phyloP scores from a whole-genome alignment of 1,284 basidiomycete genomes.

The Neolentinus lepideus region DNA sequence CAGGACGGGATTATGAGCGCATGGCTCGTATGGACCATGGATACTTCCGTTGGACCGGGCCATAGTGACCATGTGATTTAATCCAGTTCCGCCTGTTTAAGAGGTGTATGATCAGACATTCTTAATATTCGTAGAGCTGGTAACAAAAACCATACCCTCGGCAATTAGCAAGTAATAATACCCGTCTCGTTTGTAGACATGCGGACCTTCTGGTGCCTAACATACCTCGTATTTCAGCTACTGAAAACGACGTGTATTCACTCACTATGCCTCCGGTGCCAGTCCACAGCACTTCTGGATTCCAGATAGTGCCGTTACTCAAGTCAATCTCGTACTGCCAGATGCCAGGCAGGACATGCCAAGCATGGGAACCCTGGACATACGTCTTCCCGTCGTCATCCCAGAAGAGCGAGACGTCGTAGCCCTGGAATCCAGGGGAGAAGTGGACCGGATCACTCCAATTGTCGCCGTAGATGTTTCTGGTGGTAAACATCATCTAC shows the following conservation, averaged over 20 bases:
- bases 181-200: conserved; percentile 18
- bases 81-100: conserved; percentile 20
- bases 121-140: neutral
- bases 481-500: conserved; percentile 27
- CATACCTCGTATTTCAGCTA: neutral
- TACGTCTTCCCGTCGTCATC: conserved; percentile 25
- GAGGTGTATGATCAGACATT: neutral
- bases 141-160: conserved; percentile 14
- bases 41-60: conserved; percentile 16
- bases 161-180: conserved; percentile 23
- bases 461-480: conserved; percentile 20
- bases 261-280: conserved; percentile 26
- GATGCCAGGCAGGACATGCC: conserved; percentile 24
- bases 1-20: conserved; percentile 17
- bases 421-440: conserved; percentile 21
- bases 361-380: conserved; percentile 25
- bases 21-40: conserved; percentile 19
- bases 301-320: conserved; percentile 21
- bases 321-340: conserved; percentile 25
- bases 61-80: conserved; percentile 26
- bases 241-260: neutral
- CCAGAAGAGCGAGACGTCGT: conserved; percentile 30
- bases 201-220: conserved; percentile 21
- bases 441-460: conserved; percentile 30
- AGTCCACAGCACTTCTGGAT: conserved; percentile 23